Base-by-base conservation (phyloP, 2,329 filamentous ascomycete genomes). In the Cercospora sp. region DNA sequence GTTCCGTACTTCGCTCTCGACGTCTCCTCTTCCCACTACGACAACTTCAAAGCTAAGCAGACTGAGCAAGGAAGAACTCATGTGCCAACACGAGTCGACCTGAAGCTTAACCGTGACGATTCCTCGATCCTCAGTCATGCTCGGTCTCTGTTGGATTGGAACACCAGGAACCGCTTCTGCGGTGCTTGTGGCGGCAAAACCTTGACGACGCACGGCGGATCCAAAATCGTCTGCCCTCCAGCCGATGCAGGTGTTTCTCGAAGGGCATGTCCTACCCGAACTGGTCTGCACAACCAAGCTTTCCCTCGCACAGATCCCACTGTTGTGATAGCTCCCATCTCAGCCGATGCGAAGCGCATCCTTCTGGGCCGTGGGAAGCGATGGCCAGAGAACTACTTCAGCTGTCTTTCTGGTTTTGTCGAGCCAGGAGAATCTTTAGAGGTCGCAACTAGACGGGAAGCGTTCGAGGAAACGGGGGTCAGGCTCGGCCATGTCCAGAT, bases 381-480 rank as follows among this genome's bases (percentile, higher is more conserved):
- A 8, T 73, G 72, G 72, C 72, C 72, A 18, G 69, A 70, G 12
- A 72, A 71, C 45, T 73, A 73, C 69, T 73, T 69, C 60, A 70
- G 67, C 48, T 69, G 67, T 26, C 68, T 72, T 1, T 71, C 70
- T 5, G 92, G 92, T 0, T 96, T 96, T 80, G 87, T 94, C 66
- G 92, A 96, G 80, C 92, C 92, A 0, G 92, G 90, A 1, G 92
- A 96, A 82, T 92, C 90, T 1, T 88, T 95, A 65, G 92, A 96
- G 79, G 92, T 95, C 79, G 91, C 92, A 0, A 91, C 94, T 5
- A 86, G 92, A 1, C 86, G 92, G 65, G 92, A 96, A 81, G 91
- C 94, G 2, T 94, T 91, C 90, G 92, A 96, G 78, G 92, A 96
- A 80, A 88, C 89, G 45, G 92, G 92, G 16, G 91, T 95, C 33